Evolutionary conservation across 1,284 basidiomycete genomes (phyloP).

Genomic region (Tylopilus sp.): DNA sequence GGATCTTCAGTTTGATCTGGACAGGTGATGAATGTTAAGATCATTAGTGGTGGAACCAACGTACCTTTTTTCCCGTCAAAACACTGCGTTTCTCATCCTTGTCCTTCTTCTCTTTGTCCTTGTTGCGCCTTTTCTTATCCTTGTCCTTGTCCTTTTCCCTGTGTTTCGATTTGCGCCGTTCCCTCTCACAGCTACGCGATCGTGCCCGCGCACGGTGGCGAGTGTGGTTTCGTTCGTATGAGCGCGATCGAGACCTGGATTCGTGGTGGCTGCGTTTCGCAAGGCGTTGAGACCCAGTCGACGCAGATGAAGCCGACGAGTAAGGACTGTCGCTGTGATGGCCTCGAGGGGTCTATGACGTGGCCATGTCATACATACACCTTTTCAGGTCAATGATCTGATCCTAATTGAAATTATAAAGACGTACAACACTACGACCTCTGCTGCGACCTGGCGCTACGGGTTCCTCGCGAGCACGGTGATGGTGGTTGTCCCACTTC

Average conservation of each 20-base stretch:
- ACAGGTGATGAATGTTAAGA: neutral
- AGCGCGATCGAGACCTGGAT: conserved; percentile 23
- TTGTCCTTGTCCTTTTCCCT: conserved; percentile 26
- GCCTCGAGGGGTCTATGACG: conserved; percentile 25
- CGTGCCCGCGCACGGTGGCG: conserved; percentile 19
- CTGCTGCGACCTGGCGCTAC: conserved; percentile 8
- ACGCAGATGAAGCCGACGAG: conserved; percentile 12
- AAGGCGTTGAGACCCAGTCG: conserved; percentile 10
- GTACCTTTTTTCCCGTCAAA: conserved; percentile 56
- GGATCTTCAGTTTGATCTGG: conserved; percentile 60
- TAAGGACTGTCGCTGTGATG: conserved; percentile 17
- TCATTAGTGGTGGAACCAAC: neutral
- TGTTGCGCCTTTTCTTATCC: conserved; percentile 34
- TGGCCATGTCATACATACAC: conserved; percentile 13
- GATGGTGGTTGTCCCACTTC: conserved; percentile 10
- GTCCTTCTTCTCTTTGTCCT: conserved; percentile 39
- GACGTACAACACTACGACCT: conserved; percentile 34
- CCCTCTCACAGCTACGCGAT: conserved; percentile 24
- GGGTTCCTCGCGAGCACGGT: neutral
- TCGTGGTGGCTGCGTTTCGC: conserved; percentile 10
- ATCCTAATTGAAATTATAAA: neutral
- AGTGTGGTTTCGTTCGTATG: conserved; percentile 13
- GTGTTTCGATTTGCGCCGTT: conserved; percentile 22
- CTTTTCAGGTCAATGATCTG: conserved; percentile 28
- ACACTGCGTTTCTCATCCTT: conserved; percentile 46